Conservation (phyloP, 2,329 filamentous ascomycete genomes). For the Ceratocystis cacaofunesta region DNA sequence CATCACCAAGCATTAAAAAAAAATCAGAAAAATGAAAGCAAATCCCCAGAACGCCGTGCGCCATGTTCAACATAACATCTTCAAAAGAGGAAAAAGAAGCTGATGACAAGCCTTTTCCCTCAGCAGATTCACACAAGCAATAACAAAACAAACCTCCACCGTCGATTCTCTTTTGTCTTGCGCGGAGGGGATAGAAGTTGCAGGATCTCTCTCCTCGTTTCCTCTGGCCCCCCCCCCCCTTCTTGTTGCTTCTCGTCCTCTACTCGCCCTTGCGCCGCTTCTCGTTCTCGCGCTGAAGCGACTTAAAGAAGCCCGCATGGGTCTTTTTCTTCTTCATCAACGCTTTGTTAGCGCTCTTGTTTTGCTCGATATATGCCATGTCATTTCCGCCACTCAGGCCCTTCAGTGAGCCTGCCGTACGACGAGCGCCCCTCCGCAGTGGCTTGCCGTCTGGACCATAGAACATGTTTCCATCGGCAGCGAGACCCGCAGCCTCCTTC, state of each 20-base stretch:
- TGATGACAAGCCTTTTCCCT: too few relatives aligned
- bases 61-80: background rate
- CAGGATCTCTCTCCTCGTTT: background rate
- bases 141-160: background rate
- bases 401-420: slow-evolving; percentile 71
- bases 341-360: slow-evolving; percentile 48
- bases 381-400: slow-evolving; percentile 84
- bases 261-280: slow-evolving; percentile 16
- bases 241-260: background rate
- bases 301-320: slow-evolving; percentile 28
- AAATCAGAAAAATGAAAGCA: background rate
- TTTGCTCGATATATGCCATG: slow-evolving; percentile 91
- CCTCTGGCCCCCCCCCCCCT: background rate
- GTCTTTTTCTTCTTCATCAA: slow-evolving; percentile 29
- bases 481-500: slow-evolving; percentile 12
- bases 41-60: background rate
- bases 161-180: background rate
- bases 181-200: too few relatives aligned
- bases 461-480: slow-evolving; percentile 18
- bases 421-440: slow-evolving; percentile 28
- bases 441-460: slow-evolving; percentile 19
- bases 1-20: background rate
- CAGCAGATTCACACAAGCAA: background rate
- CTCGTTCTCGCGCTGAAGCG: slow-evolving; percentile 28
- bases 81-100: background rate